Evolutionary conservation across 176 grass and related monocot genomes (phyloP), one percentile per base, ranked within the genome.

Genomic region (Paspalum vaginatum): DNA sequence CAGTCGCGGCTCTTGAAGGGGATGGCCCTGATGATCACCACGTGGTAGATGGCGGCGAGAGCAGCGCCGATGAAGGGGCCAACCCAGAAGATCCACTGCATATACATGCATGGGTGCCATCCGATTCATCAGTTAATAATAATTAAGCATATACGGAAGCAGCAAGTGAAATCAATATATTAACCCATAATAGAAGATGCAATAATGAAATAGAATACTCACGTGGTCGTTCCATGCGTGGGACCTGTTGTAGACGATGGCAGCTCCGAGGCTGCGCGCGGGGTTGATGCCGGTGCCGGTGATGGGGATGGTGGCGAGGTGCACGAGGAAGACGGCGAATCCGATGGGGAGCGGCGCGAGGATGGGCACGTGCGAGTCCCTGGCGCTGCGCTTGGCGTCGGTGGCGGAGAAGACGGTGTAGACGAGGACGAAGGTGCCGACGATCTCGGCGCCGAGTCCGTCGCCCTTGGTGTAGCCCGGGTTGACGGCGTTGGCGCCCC

Each of bases 61-160:
- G 91, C 94, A 37, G 94, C 94, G 74, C 94, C 94, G 68, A 97
- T 91, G 87, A 97, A 94, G 2, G 94, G 94, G 0, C 94, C 94
- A 0, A 97, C 89, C 94, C 94, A 97, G 89, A 97, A 97, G 79
- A 97, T 97, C 94, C 94, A 97, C 94, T 94, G 88, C 24, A 41
- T 1, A 11, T 5, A 18, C 3, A 32, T 32, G 1, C 32, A 32
- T 32, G 2, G 3, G 32, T 32, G 32, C n/a, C n/a, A n/a, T n/a
- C n/a, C n/a, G n/a, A n/a, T n/a, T n/a, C n/a, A n/a, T n/a, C n/a
- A 32, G 32, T 32, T 32, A 32, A 32, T 32, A 32, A 32, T 32
- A 2, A 32, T 32, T 32, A 32, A 3, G 32, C 32, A 32, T 32
- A 3, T 32, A 32, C 32, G 3, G 32, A 32, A 32, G 32, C 32